Evolutionary conservation across 352 stramenopile species (phyloP).

Genomic region (Plasmopara muralis): DNA sequence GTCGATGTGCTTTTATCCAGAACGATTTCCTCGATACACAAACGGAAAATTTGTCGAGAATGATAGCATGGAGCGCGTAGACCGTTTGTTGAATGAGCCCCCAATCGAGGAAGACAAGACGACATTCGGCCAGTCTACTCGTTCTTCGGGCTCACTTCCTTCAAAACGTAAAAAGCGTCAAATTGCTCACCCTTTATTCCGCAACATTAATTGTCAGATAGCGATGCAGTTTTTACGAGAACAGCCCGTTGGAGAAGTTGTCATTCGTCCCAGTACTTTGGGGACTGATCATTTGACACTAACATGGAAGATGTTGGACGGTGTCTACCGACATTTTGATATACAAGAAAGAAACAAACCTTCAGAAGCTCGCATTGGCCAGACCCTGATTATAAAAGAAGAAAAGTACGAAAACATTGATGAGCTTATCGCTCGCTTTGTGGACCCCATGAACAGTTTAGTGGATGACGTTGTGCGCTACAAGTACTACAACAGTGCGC

Average conservation of each 20-base stretch:
- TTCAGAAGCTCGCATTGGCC: slow-evolving; percentile 71
- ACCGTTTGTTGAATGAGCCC: slow-evolving; percentile 71
- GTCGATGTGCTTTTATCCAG: slow-evolving; percentile 63
- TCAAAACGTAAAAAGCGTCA: slow-evolving; percentile 80
- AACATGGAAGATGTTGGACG: slow-evolving; percentile 85
- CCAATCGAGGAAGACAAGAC: slow-evolving; percentile 71
- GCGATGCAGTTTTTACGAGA: slow-evolving; percentile 81
- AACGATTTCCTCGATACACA: slow-evolving; percentile 48
- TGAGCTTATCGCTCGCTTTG: slow-evolving; percentile 81
- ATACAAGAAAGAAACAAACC: slow-evolving; percentile 85
- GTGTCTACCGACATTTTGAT: slow-evolving; percentile 85
- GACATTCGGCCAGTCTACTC: slow-evolving; percentile 30
- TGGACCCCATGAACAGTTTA: slow-evolving; percentile 85
- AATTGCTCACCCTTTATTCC: slow-evolving; percentile 80
- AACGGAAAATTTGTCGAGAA: slow-evolving; percentile 46
- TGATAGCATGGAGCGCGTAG: slow-evolving; percentile 64
- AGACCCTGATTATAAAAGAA: slow-evolving; percentile 82
- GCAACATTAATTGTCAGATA: slow-evolving; percentile 80
- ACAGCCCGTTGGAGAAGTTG: slow-evolving; percentile 71
- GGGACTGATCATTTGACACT: slow-evolving; percentile 81
- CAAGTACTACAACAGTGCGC: slow-evolving; percentile 79
- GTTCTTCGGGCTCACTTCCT: slow-evolving; percentile 24
- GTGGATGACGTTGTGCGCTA: slow-evolving; percentile 82
- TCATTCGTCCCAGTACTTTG: slow-evolving; percentile 79
- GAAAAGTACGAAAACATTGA: slow-evolving; percentile 85